Percentiles rank a stretch among this genome's conserved stretches.
Evolutionary conservation across 805 yeast genomes (phyloP).

Genomic region (Yamadazyma endophytica): DNA sequence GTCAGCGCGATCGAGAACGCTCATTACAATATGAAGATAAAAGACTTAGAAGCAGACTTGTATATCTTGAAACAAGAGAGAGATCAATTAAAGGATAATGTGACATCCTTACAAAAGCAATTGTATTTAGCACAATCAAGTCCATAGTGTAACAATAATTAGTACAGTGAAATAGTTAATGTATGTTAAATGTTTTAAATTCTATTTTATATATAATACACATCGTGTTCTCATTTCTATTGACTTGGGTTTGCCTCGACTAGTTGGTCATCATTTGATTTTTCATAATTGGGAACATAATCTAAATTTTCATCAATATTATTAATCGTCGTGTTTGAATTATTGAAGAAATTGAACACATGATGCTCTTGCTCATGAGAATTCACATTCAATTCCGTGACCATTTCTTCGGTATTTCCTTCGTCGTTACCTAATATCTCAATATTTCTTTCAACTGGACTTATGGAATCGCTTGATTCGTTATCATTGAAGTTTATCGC

Average conservation of each 20-base stretch:
- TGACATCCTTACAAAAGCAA: constrained; percentile 56
- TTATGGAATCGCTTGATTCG: constrained; percentile 17
- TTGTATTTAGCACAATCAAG: constrained; percentile 25
- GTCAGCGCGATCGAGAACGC: constrained; percentile 35
- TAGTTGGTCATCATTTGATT: constrained; percentile 22
- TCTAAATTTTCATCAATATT: constrained; percentile 20
- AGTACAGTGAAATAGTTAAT: no score
- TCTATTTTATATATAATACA: background rate
- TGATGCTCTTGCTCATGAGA: no score
- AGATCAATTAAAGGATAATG: constrained; percentile 67
- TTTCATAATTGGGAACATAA: constrained; percentile 32
- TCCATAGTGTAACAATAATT: constrained; percentile 4
- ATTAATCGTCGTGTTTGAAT: constrained; percentile 8
- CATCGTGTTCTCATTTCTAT: background rate
- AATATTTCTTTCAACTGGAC: constrained; percentile 15
- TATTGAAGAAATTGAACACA: constrained; percentile 6
- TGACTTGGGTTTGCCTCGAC: constrained; percentile 7
- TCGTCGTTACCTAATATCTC: constrained; percentile 3
- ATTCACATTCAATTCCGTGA: background rate
- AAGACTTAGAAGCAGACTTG: constrained; percentile 81
- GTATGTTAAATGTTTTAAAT: background rate
- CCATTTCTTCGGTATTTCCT: constrained; percentile 1
- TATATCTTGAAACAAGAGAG: constrained; percentile 79
- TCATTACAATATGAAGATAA: constrained; percentile 69
- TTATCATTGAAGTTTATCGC: constrained; percentile 17